These are phyloP conservation scores for Nannizziopsis barbatae DNA, from an alignment of 2,329 filamentous ascomycete genomes.

Conservation along the genomic window DNA sequence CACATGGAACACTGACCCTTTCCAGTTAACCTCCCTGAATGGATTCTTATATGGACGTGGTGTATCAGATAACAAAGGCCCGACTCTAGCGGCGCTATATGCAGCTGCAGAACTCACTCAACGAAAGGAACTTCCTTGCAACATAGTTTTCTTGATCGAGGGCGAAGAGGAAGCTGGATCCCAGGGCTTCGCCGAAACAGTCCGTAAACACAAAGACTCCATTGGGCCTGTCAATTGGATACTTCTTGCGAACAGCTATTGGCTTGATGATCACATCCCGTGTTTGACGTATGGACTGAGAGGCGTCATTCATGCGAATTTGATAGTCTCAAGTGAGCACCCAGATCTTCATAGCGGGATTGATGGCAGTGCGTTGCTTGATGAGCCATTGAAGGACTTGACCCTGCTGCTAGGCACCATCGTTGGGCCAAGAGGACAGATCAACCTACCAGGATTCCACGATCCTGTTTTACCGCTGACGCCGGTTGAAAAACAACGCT, in stretches of 20 bases:
- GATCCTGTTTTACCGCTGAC: conserved; percentile 68
- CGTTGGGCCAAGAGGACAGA: conserved; percentile 66
- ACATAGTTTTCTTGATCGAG: conserved; percentile 70
- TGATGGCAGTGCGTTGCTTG: conserved; percentile 75
- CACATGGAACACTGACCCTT: conserved; percentile 82
- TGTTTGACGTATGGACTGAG: conserved; percentile 90
- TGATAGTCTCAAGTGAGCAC: conserved; percentile 73
- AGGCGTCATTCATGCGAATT: conserved; percentile 84
- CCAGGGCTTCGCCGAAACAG: conserved; percentile 74
- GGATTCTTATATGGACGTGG: conserved; percentile 91
- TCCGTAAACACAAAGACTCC: conserved; percentile 65
- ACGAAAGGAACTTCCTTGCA: conserved; percentile 70
- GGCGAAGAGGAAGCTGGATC: conserved; percentile 95
- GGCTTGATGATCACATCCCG: conserved; percentile 90
- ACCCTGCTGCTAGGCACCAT: conserved; percentile 71
- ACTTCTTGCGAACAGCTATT: conserved; percentile 92
- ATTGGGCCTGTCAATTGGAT: conserved; percentile 94
- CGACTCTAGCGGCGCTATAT: conserved; percentile 85
- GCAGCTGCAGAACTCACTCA: conserved; percentile 82
- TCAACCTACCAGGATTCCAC: conserved; percentile 82
- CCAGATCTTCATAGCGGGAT: conserved; percentile 92
- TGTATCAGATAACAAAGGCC: conserved; percentile 96
- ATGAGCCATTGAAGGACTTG: conserved; percentile 85
- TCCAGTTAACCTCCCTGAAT: conserved; percentile 76
- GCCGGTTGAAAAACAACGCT: conserved; percentile 63